Evolutionary conservation across 2,329 filamentous ascomycete species (phyloP).

Genomic region (Aspergillus clavatus): DNA sequence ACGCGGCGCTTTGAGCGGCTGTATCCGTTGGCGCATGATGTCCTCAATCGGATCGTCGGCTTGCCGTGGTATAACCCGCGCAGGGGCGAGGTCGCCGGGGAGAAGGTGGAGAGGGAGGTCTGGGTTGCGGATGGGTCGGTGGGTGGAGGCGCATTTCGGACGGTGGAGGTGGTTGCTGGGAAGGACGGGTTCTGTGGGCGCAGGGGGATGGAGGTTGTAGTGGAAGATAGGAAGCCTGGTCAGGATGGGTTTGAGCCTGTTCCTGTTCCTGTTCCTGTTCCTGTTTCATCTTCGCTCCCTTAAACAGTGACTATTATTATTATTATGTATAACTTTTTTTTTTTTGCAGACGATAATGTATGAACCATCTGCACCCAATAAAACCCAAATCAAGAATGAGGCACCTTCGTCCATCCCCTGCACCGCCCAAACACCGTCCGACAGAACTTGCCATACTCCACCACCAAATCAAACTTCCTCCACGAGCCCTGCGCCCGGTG

Average conservation of each 20-base stretch:
- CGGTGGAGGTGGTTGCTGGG: conserved; percentile 26
- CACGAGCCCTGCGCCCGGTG: conserved; percentile 31
- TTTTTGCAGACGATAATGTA: too few species aligned
- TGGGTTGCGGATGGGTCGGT: conserved; percentile 26
- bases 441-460: conserved; percentile 31
- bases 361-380: too few species aligned
- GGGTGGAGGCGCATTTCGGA: conserved; percentile 27
- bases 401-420: conserved; percentile 25
- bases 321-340: too few species aligned
- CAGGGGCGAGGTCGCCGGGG: conserved; percentile 55
- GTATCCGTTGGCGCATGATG: conserved; percentile 54
- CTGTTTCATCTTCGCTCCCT: too few species aligned
- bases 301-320: too few species aligned
- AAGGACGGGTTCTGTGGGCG: conserved; percentile 37
- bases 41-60: conserved; percentile 53
- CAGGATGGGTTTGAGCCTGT: conserved; percentile 26
- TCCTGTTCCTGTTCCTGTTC: too few species aligned
- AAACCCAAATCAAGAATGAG: conserved; percentile 3
- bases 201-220: conserved; percentile 31
- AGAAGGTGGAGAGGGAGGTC: conserved; percentile 33
- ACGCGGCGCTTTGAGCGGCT: conserved; percentile 63
- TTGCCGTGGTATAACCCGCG: conserved; percentile 60
- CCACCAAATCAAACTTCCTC: conserved; percentile 21
- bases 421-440: conserved; percentile 29
- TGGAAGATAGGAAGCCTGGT: conserved; percentile 27